These are phyloP conservation scores for Metarhizium guizhouense DNA, from an alignment of 2,329 filamentous ascomycete species.

Conservation along the genomic window DNA sequence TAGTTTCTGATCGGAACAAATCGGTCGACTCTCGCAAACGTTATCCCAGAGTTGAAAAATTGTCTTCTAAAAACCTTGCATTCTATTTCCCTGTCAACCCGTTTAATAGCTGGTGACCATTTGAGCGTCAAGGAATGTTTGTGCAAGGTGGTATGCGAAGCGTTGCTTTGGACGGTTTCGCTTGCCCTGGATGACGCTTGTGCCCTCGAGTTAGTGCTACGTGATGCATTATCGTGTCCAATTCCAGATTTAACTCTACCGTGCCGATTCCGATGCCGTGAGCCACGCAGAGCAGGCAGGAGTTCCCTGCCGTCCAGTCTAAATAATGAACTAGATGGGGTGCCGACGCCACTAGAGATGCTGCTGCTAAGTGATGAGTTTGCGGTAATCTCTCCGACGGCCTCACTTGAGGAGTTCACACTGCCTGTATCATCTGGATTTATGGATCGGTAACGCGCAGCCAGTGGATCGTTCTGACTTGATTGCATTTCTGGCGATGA, in stretches of 20 bases:
- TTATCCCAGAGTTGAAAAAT: not conserved
- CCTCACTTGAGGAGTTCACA: not conserved
- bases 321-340: not conserved
- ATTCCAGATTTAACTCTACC: not conserved
- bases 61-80: not conserved
- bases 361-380: not conserved
- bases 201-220: not conserved
- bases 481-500: not conserved
- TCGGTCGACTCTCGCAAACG: constrained; percentile 29
- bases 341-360: not conserved
- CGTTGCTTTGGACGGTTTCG: not conserved
- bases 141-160: not conserved
- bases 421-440: not conserved
- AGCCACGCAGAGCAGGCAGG: not conserved
- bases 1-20: constrained; percentile 38
- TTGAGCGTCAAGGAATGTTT: not conserved
- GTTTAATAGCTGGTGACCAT: not conserved
- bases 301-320: not conserved
- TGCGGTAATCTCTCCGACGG: not conserved
- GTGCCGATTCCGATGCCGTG: not conserved
- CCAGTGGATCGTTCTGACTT: not conserved
- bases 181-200: not conserved
- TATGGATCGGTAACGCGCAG: not conserved
- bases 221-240: not conserved
- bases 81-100: not conserved